Conservation (phyloP, 1,139 yeast species). For the Scheffersomyces quercinus region DNA sequence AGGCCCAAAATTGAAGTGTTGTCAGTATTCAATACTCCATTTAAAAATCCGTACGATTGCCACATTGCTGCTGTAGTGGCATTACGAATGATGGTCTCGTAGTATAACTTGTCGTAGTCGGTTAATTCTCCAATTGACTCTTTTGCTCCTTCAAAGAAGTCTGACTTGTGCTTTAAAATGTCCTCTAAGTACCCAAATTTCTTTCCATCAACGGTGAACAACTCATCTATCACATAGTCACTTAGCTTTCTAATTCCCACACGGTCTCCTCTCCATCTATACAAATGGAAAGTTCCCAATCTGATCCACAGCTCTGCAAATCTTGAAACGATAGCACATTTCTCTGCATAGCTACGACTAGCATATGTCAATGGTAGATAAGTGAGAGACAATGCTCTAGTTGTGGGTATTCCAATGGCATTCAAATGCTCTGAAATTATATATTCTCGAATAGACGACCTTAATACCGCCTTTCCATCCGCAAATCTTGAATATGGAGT, state of each 20-base stretch:
- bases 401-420: constrained; percentile 83
- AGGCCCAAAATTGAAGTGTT: constrained; percentile 86
- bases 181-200: constrained; percentile 38
- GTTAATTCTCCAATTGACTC: constrained; percentile 43
- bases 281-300: constrained; percentile 86
- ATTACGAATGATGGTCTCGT: constrained; percentile 69
- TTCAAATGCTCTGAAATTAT: constrained; percentile 79
- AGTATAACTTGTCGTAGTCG: constrained; percentile 68
- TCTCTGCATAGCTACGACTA: constrained; percentile 67
- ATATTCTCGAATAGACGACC: constrained; percentile 88
- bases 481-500: constrained; percentile 95
- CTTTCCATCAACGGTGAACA: constrained; percentile 43
- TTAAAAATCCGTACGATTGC: constrained; percentile 90
- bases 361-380: constrained; percentile 76
- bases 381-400: constrained; percentile 77
- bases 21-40: constrained; percentile 94
- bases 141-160: constrained; percentile 20
- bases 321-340: constrained; percentile 82
- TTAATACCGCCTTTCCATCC: constrained; percentile 90
- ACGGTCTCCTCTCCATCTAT: constrained; percentile 72
- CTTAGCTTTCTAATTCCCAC: constrained; percentile 61
- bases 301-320: constrained; percentile 88
- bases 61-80: constrained; percentile 80
- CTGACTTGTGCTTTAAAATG: constrained; percentile 15
- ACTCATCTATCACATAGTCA: constrained; percentile 70